These are phyloP conservation scores for Phytophthora pini DNA, from an alignment of 352 stramenopile genomes.

Conservation along the genomic window DNA sequence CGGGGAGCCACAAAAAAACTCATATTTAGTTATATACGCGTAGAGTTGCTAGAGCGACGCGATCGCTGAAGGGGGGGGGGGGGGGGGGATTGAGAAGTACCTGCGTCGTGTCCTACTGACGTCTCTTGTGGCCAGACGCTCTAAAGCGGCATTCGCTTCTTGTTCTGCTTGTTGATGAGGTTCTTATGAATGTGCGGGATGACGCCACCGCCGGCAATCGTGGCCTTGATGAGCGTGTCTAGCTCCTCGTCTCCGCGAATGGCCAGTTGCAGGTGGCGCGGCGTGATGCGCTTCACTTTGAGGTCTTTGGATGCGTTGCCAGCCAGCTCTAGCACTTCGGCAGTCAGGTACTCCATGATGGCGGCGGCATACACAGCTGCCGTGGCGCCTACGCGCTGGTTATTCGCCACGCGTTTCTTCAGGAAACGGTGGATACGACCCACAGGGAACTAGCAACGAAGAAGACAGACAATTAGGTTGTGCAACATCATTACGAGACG, in stretches of 20 bases:
- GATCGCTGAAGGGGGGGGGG: constrained; percentile 7
- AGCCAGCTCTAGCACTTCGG: constrained; percentile 99
- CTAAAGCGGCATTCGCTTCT: constrained; percentile 87
- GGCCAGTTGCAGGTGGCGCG: constrained; percentile 98
- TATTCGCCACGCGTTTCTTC: constrained; percentile 98
- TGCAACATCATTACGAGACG: constrained; percentile 1
- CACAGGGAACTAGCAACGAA: constrained; percentile 95
- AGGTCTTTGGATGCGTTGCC: constrained; percentile 98
- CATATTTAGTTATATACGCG: constrained; percentile 50
- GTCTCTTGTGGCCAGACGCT: not conserved
- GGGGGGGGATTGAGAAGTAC: not conserved
- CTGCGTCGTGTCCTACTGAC: constrained; percentile 9
- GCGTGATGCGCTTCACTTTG: constrained; percentile 99
- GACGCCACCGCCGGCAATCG: constrained; percentile 99
- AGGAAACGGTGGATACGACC: constrained; percentile 99
- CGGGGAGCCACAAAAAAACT: constrained; percentile 22
- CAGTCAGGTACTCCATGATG: constrained; percentile 99
- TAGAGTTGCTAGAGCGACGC: constrained; percentile 8
- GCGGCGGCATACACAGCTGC: constrained; percentile 99
- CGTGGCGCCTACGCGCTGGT: constrained; percentile 99
- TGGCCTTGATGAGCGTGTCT: constrained; percentile 99
- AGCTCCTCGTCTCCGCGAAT: constrained; percentile 99
- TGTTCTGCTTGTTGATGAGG: constrained; percentile 98
- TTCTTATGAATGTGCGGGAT: constrained; percentile 99
- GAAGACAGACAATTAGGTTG: constrained; percentile 10